Evolutionary conservation across 805 yeast genomes (phyloP).

Genomic region (Hemisphaericaspora nanyangensis): DNA sequence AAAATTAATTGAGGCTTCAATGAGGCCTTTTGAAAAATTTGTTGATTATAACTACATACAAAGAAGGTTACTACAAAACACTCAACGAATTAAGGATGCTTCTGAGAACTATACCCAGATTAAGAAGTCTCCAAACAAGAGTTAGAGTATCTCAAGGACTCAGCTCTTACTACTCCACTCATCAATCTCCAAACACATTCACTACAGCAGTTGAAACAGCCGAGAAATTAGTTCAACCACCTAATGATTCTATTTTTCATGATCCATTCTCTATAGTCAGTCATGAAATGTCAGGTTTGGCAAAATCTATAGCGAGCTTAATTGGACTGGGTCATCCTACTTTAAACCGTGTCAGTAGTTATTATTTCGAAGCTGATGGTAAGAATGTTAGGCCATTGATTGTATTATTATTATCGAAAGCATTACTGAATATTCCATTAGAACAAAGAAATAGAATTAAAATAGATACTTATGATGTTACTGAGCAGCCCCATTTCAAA

Average conservation of each 20-base stretch:
- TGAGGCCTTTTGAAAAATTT: too few relatives aligned
- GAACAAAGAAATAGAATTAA: constrained; percentile 59
- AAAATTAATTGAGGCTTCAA: too few relatives aligned
- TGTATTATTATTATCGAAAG: constrained; percentile 78
- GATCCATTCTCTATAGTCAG: constrained; percentile 92
- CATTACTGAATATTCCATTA: constrained; percentile 70
- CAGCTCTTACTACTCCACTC: background rate
- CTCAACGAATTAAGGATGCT: too few relatives aligned
- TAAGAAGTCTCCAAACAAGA: background rate
- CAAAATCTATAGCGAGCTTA: constrained; percentile 77
- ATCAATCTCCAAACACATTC: constrained; percentile 16
- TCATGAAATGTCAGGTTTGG: constrained; percentile 86
- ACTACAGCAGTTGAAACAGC: constrained; percentile 67
- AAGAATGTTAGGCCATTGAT: constrained; percentile 91
- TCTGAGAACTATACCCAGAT: background rate
- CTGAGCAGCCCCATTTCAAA: constrained; percentile 57
- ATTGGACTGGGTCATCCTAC: constrained; percentile 95
- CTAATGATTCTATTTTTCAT: constrained; percentile 42
- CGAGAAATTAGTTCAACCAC: constrained; percentile 69
- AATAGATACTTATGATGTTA: constrained; percentile 63
- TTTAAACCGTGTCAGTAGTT: constrained; percentile 84
- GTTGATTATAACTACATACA: too few relatives aligned
- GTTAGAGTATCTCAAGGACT: background rate
- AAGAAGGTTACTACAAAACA: too few relatives aligned
- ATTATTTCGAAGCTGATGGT: constrained; percentile 95